Evolutionary conservation across 768 basidiomycete genomes (phyloP), one percentile per base, ranked within the genome.

Genomic region (Lepiota venenata): DNA sequence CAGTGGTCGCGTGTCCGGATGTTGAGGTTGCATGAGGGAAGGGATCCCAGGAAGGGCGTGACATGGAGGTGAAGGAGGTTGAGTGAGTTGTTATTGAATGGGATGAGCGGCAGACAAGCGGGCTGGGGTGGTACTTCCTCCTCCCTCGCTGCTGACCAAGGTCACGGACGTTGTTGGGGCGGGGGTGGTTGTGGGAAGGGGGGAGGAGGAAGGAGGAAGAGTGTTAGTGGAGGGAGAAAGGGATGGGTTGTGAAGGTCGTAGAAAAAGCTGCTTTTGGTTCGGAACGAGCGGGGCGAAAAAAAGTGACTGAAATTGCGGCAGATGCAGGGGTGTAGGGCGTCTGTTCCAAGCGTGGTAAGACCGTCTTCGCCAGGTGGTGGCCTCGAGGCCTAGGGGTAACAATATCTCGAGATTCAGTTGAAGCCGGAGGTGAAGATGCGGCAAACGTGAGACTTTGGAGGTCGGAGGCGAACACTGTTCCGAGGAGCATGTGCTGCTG

Each of bases 381-480:
- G 45, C 52, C 44, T 54, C 52, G 52, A 54, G 52, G 52, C 52
- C 5, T 22, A 38, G 52, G 44, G 38, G 21, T 32, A 18, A 32
- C 37, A 16, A 39, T 40, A 32, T 48, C 40, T 55, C 16, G 27
- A 53, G 29, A 16, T 40, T 40, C 38, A 32, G 18, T 29, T 39
- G 20, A 45, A 25, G 51, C 27, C 22, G 21, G 32, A n/a, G 29
- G 9, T 18, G 14, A 12, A 29, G 35, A 14, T 12, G 41, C 47
- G 39, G 27, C 20, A 38, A 47, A 18, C 11, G 6, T 41, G 21
- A 54, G 52, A 53, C 35, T 20, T 18, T 36, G 52, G 6, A 38
- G n/a, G 25, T 16, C 43, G 37, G 25, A 43, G 4, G 14, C 15
- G 35, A 35, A 27, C n/a, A 16, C 2, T 4, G 32, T 3, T 47